phyloP scores from a whole-genome alignment of 2,329 filamentous ascomycete species.

The Diaporthe humulicola region DNA sequence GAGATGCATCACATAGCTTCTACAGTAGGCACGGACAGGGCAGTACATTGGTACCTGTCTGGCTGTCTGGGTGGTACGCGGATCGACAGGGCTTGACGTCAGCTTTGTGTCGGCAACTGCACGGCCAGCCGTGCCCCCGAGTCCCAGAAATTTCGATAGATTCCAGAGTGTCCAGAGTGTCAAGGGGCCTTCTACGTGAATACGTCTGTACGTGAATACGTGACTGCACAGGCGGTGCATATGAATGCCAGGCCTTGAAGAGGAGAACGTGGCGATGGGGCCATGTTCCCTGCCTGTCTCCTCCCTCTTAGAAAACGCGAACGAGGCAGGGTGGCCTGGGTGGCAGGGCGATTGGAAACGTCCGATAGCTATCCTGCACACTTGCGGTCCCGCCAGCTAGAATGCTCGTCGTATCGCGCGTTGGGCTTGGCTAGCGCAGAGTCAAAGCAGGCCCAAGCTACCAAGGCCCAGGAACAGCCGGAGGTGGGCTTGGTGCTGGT shows the following conservation, averaged over 20 bases:
- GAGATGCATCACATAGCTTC: not conserved
- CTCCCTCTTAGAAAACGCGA: not conserved
- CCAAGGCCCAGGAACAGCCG: slow-evolving; percentile 17
- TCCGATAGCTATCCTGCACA: slow-evolving; percentile 1
- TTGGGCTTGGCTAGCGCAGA: slow-evolving; percentile 26
- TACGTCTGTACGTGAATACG: not conserved
- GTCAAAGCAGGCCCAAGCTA: slow-evolving; percentile 26
- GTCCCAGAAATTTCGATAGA: not conserved
- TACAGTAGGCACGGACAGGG: not conserved
- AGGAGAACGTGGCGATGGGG: not conserved
- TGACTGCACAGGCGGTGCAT: not conserved
- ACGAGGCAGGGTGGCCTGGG: not conserved
- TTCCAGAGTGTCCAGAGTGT: not conserved
- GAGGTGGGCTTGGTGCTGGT: slow-evolving; percentile 8
- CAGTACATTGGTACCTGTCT: not conserved
- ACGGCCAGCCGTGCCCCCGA: slow-evolving; percentile 6
- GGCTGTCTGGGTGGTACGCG: slow-evolving; percentile 8
- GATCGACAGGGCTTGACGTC: slow-evolving; percentile 27
- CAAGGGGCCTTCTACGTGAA: not conserved
- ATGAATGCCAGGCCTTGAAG: not conserved
- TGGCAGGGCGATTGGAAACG: slow-evolving; percentile 1
- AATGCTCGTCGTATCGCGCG: slow-evolving; percentile 7
- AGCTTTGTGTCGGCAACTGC: slow-evolving; percentile 12
- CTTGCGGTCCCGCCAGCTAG: slow-evolving; percentile 7
- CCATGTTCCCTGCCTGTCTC: not conserved